Evolutionary conservation across 768 basidiomycete genomes (phyloP).

Genomic region (Lactifluus volemus): DNA sequence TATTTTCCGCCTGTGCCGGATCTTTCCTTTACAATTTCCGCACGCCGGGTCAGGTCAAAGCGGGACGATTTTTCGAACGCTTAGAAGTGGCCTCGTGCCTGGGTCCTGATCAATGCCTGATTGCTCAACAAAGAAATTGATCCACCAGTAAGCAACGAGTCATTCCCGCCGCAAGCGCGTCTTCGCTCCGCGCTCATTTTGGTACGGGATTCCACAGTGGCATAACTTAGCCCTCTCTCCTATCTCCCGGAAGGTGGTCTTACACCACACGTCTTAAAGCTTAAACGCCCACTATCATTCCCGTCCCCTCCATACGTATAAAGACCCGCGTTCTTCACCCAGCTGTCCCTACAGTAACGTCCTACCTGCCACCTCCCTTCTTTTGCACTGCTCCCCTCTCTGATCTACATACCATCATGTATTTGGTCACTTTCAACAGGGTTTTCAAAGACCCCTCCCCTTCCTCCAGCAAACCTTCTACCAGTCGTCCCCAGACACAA

Average conservation of each 20-base stretch:
- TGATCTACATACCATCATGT: background rate
- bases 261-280: background rate
- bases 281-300: slow-evolving; percentile 11
- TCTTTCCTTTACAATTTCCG: background rate
- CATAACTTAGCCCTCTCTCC: background rate
- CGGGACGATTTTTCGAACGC: background rate
- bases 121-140: background rate
- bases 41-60: background rate
- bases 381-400: background rate
- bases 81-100: background rate
- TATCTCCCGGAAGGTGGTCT: slow-evolving; percentile 4
- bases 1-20: slow-evolving; percentile 2
- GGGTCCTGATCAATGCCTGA: background rate
- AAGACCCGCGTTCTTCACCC: slow-evolving; percentile 1
- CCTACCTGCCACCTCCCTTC: background rate
- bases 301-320: slow-evolving; percentile 1
- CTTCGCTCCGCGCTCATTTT: background rate
- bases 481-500: slow-evolving; percentile 7
- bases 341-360: background rate
- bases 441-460: slow-evolving; percentile 11
- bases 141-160: background rate
- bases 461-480: slow-evolving; percentile 6
- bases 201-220: background rate
- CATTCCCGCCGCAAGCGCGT: background rate
- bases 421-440: background rate